Percentiles rank a stretch among this genome's conserved stretches.
Evolutionary conservation across 495 filamentous ascomycete genomes (phyloP).

Genomic region (Penicillium maclennaniae): DNA sequence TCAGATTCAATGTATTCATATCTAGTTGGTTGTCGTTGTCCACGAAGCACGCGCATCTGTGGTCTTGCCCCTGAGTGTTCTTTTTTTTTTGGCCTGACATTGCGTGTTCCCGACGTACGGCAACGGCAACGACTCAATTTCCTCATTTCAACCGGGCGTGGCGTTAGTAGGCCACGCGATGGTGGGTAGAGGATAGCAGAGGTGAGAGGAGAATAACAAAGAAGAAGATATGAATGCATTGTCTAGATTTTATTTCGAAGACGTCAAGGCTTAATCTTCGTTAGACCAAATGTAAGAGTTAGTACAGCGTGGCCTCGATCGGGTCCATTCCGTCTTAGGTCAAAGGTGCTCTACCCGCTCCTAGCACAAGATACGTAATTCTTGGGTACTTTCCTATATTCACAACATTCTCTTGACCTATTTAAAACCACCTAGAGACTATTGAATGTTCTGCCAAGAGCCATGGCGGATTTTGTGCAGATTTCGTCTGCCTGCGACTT

Average conservation of each 20-base stretch:
- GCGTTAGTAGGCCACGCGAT: background rate
- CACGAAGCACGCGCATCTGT: background rate
- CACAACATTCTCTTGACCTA: background rate
- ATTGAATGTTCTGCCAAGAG: background rate
- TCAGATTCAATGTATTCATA: background rate
- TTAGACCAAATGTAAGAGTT: background rate
- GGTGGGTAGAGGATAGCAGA: background rate
- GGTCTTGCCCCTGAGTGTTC: background rate
- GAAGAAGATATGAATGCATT: background rate
- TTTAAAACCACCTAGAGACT: background rate
- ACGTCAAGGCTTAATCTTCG: background rate
- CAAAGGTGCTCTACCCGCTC: background rate
- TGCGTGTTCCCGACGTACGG: constrained; percentile 8
- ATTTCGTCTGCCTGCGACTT: background rate
- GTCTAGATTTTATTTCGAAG: background rate
- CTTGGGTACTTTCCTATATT: background rate
- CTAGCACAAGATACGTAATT: background rate
- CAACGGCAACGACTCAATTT: background rate
- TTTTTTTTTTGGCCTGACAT: constrained; percentile 6
- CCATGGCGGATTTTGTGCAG: background rate
- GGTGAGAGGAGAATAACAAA: background rate
- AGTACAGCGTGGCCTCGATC: background rate
- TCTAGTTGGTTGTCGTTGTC: background rate
- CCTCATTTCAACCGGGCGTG: constrained; percentile 8
- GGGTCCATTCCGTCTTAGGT: background rate